Evolutionary conservation across 371 early-diverging fungal genomes (phyloP), one percentile per base, ranked within the genome.

Genomic region (Nosema muscidifuracis): DNA sequence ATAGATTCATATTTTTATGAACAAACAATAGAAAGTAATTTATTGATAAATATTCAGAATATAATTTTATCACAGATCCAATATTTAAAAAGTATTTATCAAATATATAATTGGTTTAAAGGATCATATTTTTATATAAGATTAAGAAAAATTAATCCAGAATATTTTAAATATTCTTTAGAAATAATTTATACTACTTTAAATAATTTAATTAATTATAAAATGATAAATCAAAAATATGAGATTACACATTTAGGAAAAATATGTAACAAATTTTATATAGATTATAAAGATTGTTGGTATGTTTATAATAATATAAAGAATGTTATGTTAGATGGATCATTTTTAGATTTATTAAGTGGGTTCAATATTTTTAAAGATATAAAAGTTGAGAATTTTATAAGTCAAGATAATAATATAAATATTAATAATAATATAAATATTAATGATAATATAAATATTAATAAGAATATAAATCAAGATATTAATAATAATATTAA

Each of bases 1-100:
- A 47, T 47, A 10, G 47, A 47, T 47, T 47, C 47, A 47, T 47
- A 10, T 47, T 47, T 47, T 20, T 47, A 47, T 47, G 47, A 47
- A 47, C 47, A 47, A 47, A 47, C 47, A 12, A 47, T 47, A 47
- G 47, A 47, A 47, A 47, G 47, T 47, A 4, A 47, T 10, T 20
- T 47, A 47, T 20, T 47, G 13, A 3, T 10, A 12, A 47, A 47
- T 20, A 6, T 47, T 20, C n/a, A 6, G 3, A 47, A 47, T 47
- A n/a, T 47, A 4, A 6, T 47, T 47, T 47, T 47, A n/a, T 47
- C 47, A 4, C 47, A 47, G 20, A 47, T 47, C n/a, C 3, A 6
- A n/a, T 6, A 47, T 47, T 20, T 47, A 47, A 47, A 47, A 47
- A 10, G 10, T 12, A 4, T 4, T 47, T 47, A 4, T n/a, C 10